phyloP scores from a whole-genome alignment of 257 asterid genomes.

The Nicotiana knightiana region DNA sequence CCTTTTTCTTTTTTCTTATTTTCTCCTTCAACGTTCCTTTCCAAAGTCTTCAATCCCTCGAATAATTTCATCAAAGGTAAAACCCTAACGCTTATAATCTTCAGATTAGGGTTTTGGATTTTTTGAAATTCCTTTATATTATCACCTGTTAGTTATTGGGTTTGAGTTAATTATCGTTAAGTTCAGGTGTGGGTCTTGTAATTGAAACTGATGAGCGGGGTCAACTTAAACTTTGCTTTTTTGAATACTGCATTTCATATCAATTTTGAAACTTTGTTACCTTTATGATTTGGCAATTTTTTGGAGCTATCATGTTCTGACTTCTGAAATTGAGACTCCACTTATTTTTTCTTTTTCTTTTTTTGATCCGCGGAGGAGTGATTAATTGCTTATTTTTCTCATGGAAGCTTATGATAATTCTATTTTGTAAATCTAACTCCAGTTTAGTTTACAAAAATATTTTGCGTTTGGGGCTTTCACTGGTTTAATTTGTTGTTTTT shows the following conservation, averaged over 20 bases:
- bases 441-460: not conserved
- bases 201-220: not conserved
- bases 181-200: not conserved
- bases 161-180: not conserved
- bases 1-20: not conserved
- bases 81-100: not conserved
- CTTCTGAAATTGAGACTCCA: not conserved
- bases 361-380: not conserved
- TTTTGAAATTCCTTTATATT: not conserved
- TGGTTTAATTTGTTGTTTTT: not conserved
- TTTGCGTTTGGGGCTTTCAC: not conserved
- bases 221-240: not conserved
- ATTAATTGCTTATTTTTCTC: not conserved
- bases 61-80: constrained; percentile 6
- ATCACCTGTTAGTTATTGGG: not conserved
- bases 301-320: not conserved
- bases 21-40: not conserved
- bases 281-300: not conserved
- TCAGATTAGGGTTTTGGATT: not conserved
- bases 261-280: not conserved
- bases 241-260: not conserved
- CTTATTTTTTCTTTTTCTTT: not conserved
- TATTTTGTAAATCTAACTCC: not conserved
- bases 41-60: not conserved
- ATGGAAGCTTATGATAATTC: not conserved